Base-by-base conservation (phyloP, 805 yeast genomes). In the Komagataella phaffii region DNA sequence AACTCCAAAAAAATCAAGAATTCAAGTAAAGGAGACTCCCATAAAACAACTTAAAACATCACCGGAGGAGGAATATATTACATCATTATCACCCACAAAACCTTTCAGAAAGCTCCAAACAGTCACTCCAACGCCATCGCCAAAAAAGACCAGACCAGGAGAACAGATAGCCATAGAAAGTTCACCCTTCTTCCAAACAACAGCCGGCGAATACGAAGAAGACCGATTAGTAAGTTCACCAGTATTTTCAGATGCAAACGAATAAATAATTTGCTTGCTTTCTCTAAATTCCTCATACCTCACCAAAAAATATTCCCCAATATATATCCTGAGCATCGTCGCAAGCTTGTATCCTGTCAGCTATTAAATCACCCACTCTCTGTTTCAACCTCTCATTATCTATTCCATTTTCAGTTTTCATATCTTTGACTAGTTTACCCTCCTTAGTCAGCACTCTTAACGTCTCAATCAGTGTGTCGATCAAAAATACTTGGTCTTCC, bases 231-330 rank as follows among this genome's bases (percentile, higher is more conserved):
- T 46, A 21, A 19, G 45, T 10, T 23, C 14, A 45, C 30, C 8
- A 10, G 14, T 46, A 17, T 45, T 46, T 17, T 19, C 19, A 30
- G 30, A 44, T 49, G 44, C 48, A n/a, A 18, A 10, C 30, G 43
- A 23, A 14, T 23, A 36, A 21, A 50, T 44, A 36, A 10, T 44
- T 19, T 30, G 36, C 40, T 50, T 44, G 44, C 43, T 14, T 36
- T 52, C 23, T 44, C 23, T 57, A 51, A 70, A 64, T 17, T 67
- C 65, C 30, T 68, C 73, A 48, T 17, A 64, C 48, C 58, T 83
- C 90, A 7, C 91, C 95, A 61, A 85, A 83, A 62, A 85, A 85
- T 8, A 87, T 75, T 5, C 89, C 89, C 54, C 77, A 71, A 24
- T 74, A 73, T 12, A 85, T 70, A 46, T 69, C 74, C 54, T 66